Evolutionary conservation across 352 stramenopile species (phyloP), one percentile per base, ranked within the genome.

Genomic region (Phytophthora palmivora): DNA sequence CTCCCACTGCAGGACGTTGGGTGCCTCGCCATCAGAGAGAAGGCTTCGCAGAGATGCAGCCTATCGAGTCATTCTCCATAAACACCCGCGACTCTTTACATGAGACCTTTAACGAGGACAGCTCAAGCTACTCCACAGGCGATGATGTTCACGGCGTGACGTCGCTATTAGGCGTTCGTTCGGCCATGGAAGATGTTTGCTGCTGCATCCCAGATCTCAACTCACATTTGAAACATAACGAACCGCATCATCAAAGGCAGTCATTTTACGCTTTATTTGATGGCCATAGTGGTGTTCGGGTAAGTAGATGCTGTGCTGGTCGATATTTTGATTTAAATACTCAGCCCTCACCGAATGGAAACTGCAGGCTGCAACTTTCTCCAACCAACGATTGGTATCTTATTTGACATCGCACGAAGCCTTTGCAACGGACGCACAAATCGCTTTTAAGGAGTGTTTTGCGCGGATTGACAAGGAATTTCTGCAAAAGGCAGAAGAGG

Each of bases 181-280:
- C 79, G 39, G 72, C 64, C 7, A 86, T 94, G 60, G 87, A 96
- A 55, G 87, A 96, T 45, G 79, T 96, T 47, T 93, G 84, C 58
- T 90, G 81, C 61, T 93, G 84, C 55, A 82, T 92, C 12, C 85
- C 87, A 5, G 78, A 94, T 33, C 57, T 94, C 26, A 92, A 88
- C 18, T 52, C 76, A 24, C 70, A 82, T 11, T 61, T 88, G 56
- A 69, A 59, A 15, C 43, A 67, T 38, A 69, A 69, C 11, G 38
- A 74, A 6, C 61, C 37, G 4, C 59, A 78, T 42, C 82, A 74
- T 45, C 60, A 81, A 15, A 82, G 76, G 41, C 84, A 94, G 46
- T 79, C 85, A 18, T 71, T 94, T 42, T 96, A 94, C 54, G 83
- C 84, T 19, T 67, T 96, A 38, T 96, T 94, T 74, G 87, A 96